These are phyloP conservation scores for Acanthamoeba pearcei DNA, from an alignment of 208 protist species.

Conservation along the genomic window DNA sequence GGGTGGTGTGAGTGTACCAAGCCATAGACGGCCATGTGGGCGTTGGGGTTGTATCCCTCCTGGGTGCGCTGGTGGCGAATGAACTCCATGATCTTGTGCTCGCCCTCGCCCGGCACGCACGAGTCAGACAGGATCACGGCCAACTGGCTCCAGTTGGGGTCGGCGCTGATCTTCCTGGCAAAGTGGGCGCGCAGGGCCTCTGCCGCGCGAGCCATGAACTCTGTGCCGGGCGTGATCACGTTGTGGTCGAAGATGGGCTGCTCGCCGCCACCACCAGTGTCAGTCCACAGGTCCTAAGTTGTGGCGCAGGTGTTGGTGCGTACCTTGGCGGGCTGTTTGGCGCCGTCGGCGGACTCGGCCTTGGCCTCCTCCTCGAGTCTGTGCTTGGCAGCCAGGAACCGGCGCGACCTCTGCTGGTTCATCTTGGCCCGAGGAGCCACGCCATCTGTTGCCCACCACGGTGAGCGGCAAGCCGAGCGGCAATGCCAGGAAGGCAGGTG, in stretches of 20 bases:
- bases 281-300: too few relatives aligned
- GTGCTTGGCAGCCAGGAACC: slow-evolving; percentile 97
- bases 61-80: slow-evolving; percentile 88
- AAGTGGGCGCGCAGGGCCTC: slow-evolving; percentile 96
- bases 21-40: slow-evolving; percentile 98
- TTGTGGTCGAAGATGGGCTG: slow-evolving; percentile 97
- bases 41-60: slow-evolving; percentile 96
- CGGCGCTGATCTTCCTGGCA: slow-evolving; percentile 94
- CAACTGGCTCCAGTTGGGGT: slow-evolving; percentile 92
- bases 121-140: slow-evolving; percentile 97
- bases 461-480: neutral
- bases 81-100: slow-evolving; percentile 94
- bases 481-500: neutral
- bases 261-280: neutral
- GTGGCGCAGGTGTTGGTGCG: too few relatives aligned
- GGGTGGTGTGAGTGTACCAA: slow-evolving; percentile 81
- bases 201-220: slow-evolving; percentile 98
- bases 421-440: slow-evolving; percentile 99
- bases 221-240: slow-evolving; percentile 99
- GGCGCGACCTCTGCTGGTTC: slow-evolving; percentile 99
- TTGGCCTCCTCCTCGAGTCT: slow-evolving; percentile 88
- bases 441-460: slow-evolving; percentile 92
- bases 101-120: slow-evolving; percentile 98
- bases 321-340: neutral
- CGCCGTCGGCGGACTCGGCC: neutral